Base-by-base conservation (phyloP, 2,329 filamentous ascomycete genomes). In the Neofusicoccum sp. region DNA sequence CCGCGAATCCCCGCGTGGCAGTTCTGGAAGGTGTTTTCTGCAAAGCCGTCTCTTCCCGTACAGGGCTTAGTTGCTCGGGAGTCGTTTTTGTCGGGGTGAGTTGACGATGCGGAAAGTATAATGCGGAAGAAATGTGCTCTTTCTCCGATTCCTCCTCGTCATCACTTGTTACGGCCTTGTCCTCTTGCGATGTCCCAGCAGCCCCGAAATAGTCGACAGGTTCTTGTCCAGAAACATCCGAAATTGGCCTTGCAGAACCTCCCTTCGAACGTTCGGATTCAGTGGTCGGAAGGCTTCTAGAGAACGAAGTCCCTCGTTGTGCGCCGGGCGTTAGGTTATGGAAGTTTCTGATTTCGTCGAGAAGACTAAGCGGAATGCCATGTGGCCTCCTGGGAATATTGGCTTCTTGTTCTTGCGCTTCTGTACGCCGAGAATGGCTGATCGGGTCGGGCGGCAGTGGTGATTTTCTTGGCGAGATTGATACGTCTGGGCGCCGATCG, bases 61-160 rank as follows among this genome's bases (percentile, higher is more conserved):
- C 56, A 3, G 62, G 56, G 29, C 54, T 64, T 12, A 61, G 33
- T 12, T 49, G 47, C 8, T 61, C 56, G 22, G 62, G 56, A 3
- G 62, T 61, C 4, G 34, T 16, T 54, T 61, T 60, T 39, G 56
- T 61, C 6, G 62, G 56, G 3, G 58, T 64, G 14, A 83, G 73
- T 64, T 84, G 82, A 69, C 91, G 87, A 78, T 94, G 91, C 45
- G 91, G 91, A 52, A 93, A 83, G 73, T 95, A 95, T 44, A 93
- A 83, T 29, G 91, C 91, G 36, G 90, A 94, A n/a, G 90, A 92
- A 66, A 95, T 93, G 75, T 94, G 91, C 74, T 95, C 91, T 73
- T 91, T 88, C 64, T 91, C 89, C 12, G 90, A 93, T 37, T 86
- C 84, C n/a, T 85, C 83, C 52, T 84, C 84, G 37, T 83, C 83